Percentiles rank a stretch among this genome's conserved stretches.
These are phyloP conservation scores for Xylaria telfairii DNA, from an alignment of 495 filamentous ascomycete species.

Conservation along the genomic window DNA sequence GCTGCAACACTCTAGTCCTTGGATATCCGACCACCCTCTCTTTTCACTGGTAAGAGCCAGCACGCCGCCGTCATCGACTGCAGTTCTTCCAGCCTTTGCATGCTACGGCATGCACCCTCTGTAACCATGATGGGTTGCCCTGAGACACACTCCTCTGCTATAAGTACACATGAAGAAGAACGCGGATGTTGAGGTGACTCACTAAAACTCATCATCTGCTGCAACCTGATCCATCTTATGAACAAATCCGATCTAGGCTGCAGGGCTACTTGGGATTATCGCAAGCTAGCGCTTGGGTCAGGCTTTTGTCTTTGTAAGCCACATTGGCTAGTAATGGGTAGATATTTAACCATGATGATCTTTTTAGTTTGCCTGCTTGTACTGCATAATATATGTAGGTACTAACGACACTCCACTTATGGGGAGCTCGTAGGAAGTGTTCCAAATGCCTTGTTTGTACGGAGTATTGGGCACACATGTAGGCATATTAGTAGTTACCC, in stretches of 20 bases:
- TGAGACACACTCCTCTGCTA: constrained; percentile 3
- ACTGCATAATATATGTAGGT: neutral
- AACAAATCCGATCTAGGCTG: constrained; percentile 5
- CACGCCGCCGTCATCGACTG: constrained; percentile 2
- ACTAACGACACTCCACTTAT: neutral
- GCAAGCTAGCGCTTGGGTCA: neutral
- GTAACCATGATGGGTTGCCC: neutral
- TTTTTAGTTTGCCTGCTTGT: neutral
- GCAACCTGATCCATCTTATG: neutral
- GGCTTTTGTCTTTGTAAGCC: neutral
- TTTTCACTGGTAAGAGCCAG: neutral
- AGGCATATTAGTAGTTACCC: neutral
- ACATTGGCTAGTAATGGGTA: neutral
- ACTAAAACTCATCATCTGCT: constrained; percentile 8
- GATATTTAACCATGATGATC: neutral
- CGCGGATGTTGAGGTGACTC: constrained; percentile 18
- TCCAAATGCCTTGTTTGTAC: neutral
- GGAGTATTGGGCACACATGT: neutral
- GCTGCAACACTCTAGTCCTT: constrained; percentile 1
- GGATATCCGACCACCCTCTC: constrained; percentile 16
- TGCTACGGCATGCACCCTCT: neutral
- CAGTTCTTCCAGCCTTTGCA: neutral
- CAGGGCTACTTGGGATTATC: neutral
- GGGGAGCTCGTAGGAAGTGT: neutral
- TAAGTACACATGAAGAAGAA: neutral